Percentiles rank a stretch among this genome's conserved stretches.
Conservation (phyloP, 805 yeast genomes). For the Pichia phayaonensis region DNA sequence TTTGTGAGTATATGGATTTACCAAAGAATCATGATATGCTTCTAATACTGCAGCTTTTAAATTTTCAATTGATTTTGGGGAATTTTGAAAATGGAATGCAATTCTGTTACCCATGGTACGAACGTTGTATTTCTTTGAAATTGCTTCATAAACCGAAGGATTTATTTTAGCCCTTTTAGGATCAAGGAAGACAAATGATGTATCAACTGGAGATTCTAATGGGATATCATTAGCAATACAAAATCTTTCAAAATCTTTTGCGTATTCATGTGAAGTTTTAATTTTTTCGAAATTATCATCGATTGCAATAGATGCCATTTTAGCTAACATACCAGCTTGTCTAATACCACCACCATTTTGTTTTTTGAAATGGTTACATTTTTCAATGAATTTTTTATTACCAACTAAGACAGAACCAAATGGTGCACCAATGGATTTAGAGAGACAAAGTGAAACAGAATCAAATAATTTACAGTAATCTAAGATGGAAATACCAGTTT, state of each 20-base stretch:
- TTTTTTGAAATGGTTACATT: constrained; percentile 80
- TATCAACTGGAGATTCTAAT: constrained; percentile 66
- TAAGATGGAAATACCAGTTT: constrained; percentile 55
- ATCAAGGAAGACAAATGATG: constrained; percentile 79
- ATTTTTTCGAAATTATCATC: constrained; percentile 61
- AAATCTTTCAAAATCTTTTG: constrained; percentile 43
- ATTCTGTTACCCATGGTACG: constrained; percentile 67
- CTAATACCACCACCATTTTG: constrained; percentile 93
- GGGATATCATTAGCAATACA: constrained; percentile 46
- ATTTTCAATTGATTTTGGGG: constrained; percentile 45
- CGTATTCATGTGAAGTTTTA: constrained; percentile 39
- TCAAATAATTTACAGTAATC: constrained; percentile 77
- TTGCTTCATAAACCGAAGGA: constrained; percentile 29
- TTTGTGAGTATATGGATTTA: constrained; percentile 37
- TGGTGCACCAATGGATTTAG: constrained; percentile 90
- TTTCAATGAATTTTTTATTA: constrained; percentile 43
- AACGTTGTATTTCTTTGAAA: constrained; percentile 51
- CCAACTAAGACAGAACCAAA: constrained; percentile 87
- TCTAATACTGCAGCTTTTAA: constrained; percentile 55
- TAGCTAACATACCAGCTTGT: constrained; percentile 75
- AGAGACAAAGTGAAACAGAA: constrained; percentile 81
- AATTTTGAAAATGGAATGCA: constrained; percentile 70
- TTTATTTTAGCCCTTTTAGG: constrained; percentile 45
- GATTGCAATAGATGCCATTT: constrained; percentile 72
- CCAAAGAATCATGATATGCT: constrained; percentile 44